Base-by-base conservation (phyloP, 2,329 filamentous ascomycete species). In the Beauveria sp. region DNA sequence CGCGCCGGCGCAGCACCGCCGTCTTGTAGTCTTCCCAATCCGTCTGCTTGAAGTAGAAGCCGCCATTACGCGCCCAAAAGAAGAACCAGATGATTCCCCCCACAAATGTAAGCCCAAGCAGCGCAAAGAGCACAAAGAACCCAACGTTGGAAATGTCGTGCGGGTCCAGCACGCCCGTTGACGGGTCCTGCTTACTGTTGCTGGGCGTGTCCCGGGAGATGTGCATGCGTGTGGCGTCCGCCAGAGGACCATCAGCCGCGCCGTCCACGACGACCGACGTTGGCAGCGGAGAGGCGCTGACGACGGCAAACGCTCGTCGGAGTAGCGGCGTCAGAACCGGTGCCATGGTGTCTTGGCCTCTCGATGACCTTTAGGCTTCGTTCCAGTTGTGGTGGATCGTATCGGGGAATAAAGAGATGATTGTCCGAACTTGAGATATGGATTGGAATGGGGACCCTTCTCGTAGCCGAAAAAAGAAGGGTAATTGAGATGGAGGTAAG, bases 11-110 rank as follows among this genome's bases (percentile, higher is more conserved):
- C 51, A 99, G 76, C 2, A 99, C 94, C 0, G 93, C 97, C 1
- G 89, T 88, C 73, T 97, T 97, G 84, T 99, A 99, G 70, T 99
- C 94, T 6, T 97, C 93, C 93, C 94, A 99, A 75, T 99, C 94
- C 41, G 85, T 81, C 64, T 96, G 79, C 52, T 83, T 83, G 81
- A 92, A 97, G 65, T 89, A 79, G 78, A 97, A 97, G 16, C 94
- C 94, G 64, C 94, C 94, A 68, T 97, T 96, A 76, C 90, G 93
- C 61, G 93, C 93, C 89, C 91, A 96, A 82, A 96, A 96, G 83
- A 99, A 97, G 82, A 99, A 97, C 92, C 94, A 99, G 70, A 97
- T 91, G 26, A 82, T 84, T 0, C 80, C 83, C 3, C 90, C 62
- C 26, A 94, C 89, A 70, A 97, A 89, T 37, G 77, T 84, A 0